Evolutionary conservation across 345 rosid species (phyloP).

Genomic region (Erucastrum elatum): DNA sequence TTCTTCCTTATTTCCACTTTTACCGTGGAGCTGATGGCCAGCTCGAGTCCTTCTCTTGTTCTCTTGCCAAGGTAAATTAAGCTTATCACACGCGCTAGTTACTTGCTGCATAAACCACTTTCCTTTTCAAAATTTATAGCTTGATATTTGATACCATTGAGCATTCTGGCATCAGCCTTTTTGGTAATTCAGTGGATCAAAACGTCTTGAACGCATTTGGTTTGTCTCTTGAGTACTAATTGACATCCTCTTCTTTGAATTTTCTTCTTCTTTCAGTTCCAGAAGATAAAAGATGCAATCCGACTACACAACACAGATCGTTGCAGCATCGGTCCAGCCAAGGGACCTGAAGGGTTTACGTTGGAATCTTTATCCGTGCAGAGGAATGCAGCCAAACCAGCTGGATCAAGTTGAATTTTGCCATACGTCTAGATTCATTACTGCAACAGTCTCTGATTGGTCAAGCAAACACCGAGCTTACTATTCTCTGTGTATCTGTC

Average conservation of each 20-base stretch:
- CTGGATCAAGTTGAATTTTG: slow-evolving; percentile 42
- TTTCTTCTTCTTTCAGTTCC: slow-evolving; percentile 61
- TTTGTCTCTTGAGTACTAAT: slow-evolving; percentile 4
- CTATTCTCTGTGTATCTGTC: slow-evolving; percentile 31
- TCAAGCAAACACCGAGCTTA: slow-evolving; percentile 32
- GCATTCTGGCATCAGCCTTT: not conserved
- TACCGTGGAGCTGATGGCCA: slow-evolving; percentile 87
- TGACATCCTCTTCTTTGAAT: not conserved
- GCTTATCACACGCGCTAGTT: not conserved
- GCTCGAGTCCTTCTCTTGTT: slow-evolving; percentile 85
- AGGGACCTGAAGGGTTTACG: slow-evolving; percentile 56
- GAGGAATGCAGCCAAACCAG: slow-evolving; percentile 42
- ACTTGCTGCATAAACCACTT: not conserved
- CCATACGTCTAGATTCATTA: slow-evolving; percentile 4
- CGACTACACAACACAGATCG: slow-evolving; percentile 60
- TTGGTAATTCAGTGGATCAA: not conserved
- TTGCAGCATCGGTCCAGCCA: slow-evolving; percentile 60
- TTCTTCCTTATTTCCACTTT: slow-evolving; percentile 89
- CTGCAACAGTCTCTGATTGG: slow-evolving; percentile 29
- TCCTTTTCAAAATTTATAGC: not conserved
- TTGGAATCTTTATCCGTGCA: slow-evolving; percentile 52
- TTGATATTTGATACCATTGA: not conserved
- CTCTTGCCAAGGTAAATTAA: slow-evolving; percentile 70
- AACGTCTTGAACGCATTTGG: not conserved
- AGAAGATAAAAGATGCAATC: slow-evolving; percentile 83